Base-by-base conservation (phyloP, 2,329 filamentous ascomycete genomes). In the Ophiostoma sp. region DNA sequence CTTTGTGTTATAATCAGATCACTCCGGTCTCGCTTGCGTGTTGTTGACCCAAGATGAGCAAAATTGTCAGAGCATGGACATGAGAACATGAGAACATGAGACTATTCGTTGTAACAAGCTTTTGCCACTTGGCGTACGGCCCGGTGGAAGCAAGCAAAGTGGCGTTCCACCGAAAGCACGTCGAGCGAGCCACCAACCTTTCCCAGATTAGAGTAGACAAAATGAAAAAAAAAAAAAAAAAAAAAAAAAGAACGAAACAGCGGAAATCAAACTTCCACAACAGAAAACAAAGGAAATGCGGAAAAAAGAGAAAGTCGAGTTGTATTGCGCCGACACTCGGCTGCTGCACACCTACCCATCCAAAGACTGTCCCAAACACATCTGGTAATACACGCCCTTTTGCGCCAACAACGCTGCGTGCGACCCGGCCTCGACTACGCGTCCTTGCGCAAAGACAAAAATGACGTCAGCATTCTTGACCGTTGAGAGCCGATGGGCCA, bases 381-480 rank as follows among this genome's bases (percentile, higher is more conserved):
- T 79, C 76, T 88, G 86, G 72, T 82, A 85, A 78, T 89, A 89
- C 50, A 85, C 82, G 36, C 86, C 85, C 77, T 82, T 83, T 72
- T 82, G 83, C 52, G 79, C 82, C 79, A 85, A 79, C 71, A 88
- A 77, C 71, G 87, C 83, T 3, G 81, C 78, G 76, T 92, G 90
- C 22, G 84, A 87, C 2, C 90, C 90, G 69, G 83, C 85, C 80
- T 92, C 90, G 1, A 91, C 87, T 57, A 92, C 85, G 78, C 80
- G 81, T 25, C 90, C 90, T 73, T 87, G 84, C 76, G 92, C 90
- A 78, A 92, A 89, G 39, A 92, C 90, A 72, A 90, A 92, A 74
- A 92, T 92, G 63, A 90, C 82, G 77, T 92, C 90, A 0, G 90
- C 90, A 75, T 90, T 89, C 79, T 92, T 89, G 66, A 92, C 91